Evolutionary conservation across 306 rosid genomes (phyloP).

Genomic region (Lupinus albus): DNA sequence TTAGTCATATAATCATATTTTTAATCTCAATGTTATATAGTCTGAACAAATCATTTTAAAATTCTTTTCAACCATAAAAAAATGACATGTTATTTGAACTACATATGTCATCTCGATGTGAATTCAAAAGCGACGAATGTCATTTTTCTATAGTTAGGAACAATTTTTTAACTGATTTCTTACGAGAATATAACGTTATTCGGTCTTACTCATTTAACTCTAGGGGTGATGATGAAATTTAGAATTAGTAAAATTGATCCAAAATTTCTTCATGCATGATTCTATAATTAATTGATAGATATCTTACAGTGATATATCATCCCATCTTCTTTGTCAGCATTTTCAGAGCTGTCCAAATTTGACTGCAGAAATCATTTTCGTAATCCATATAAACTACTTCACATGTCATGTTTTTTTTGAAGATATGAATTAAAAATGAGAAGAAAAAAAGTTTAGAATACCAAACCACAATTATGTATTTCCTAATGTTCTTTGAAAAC

Average conservation of each 20-base stretch:
- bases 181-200: too few relatives aligned
- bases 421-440: not conserved
- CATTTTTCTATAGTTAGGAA: too few relatives aligned
- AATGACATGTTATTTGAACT: too few relatives aligned
- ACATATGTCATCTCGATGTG: too few relatives aligned
- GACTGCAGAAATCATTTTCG: not conserved
- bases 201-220: constrained; percentile 2
- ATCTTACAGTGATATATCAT: constrained; percentile 1
- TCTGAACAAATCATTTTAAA: too few relatives aligned
- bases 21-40: not conserved
- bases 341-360: constrained; percentile 18
- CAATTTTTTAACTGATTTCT: too few relatives aligned
- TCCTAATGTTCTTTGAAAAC: too few relatives aligned
- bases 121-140: too few relatives aligned
- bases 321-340: not conserved
- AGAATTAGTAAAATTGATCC: not conserved
- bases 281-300: constrained; percentile 10
- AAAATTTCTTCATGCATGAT: not conserved
- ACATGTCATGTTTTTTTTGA: constrained; percentile 5
- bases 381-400: not conserved
- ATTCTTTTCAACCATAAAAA: too few relatives aligned
- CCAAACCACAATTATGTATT: not conserved
- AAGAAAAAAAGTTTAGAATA: not conserved
- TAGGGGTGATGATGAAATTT: constrained; percentile 20
- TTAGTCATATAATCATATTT: constrained; percentile 19